A percentile compares a stretch with the other conserved stretches of the same genome.
phyloP scores from a whole-genome alignment of 2,329 filamentous ascomycete species.

The Aspergillus aculeatinus region DNA sequence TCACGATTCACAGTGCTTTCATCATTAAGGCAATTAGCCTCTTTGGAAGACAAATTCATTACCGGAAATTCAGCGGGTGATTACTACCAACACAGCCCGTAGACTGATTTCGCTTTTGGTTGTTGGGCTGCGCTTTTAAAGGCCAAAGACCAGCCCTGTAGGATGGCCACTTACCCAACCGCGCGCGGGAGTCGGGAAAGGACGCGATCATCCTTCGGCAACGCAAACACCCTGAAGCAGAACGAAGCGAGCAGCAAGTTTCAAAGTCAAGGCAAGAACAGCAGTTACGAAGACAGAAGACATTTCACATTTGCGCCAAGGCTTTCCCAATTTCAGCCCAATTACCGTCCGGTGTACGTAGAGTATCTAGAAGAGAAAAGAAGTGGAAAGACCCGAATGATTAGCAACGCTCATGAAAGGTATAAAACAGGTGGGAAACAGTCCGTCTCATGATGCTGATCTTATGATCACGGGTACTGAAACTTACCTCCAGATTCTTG shows the following conservation, averaged over 20 bases:
- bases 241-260: not conserved
- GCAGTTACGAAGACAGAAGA: conserved; percentile 15
- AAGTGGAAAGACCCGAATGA: conserved; percentile 1
- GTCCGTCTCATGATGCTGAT: not conserved
- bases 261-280: conserved; percentile 8
- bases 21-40: conserved; percentile 10
- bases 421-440: not conserved
- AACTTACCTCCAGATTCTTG: conserved; percentile 85
- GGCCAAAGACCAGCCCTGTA: not conserved
- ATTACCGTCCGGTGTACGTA: conserved; percentile 41
- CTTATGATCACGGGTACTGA: not conserved
- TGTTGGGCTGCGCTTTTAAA: not conserved
- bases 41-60: conserved; percentile 5
- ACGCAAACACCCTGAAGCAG: conserved; percentile 3
- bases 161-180: conserved; percentile 2
- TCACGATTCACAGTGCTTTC: not conserved
- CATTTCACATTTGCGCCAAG: conserved; percentile 35
- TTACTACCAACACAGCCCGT: conserved; percentile 11
- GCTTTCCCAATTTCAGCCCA: conserved; percentile 26
- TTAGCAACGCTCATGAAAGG: conserved; percentile 4
- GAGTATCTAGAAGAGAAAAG: conserved; percentile 32
- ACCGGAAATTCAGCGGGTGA: conserved; percentile 7
- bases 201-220: conserved; percentile 8
- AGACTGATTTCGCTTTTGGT: conserved; percentile 4
- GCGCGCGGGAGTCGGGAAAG: not conserved